Evolutionary conservation across 1,284 basidiomycete species (phyloP), one percentile per base, ranked within the genome.

Genomic region (Amylostereum chailletii): DNA sequence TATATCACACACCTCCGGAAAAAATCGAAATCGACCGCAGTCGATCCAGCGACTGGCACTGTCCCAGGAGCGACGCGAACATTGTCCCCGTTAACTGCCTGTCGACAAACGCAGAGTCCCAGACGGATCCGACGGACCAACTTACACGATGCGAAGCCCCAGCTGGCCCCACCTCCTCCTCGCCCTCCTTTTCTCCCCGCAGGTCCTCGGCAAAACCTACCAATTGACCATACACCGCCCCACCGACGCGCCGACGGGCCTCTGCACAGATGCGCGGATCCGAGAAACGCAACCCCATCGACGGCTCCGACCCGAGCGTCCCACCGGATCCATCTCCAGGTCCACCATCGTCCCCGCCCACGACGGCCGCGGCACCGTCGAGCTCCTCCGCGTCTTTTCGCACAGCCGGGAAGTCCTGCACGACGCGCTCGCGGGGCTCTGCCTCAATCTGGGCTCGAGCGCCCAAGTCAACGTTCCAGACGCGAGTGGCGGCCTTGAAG

Each of bases 201-300:
- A 19, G 19, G 19, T 19, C 19, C 19, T 19, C 19, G 19, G 19
- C 19, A 19, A 43, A 31, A 31, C 48, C 4, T 47, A 47, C 41
- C 46, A 53, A 42, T 38, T 53, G 6, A 46, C 30, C 19, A 29
- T 53, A 7, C 52, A 53, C 29, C 49, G 49, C 9, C 9, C 39
- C 31, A 29, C 34, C 3, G 26, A 19, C 37, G 32, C 45, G 4
- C 9, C 31, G 2, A n/a, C 9, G 3, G 19, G 19, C 19, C 19
- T 19, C 19, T 53, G 52, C 42, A 31, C 37, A 8, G 31, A 47
- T 36, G 41, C 50, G 8, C 42, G 30, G 2, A 29, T 37, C 11
- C 46, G 50, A 8, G 42, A 48, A 29, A 51, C 46, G 5, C 46
- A 47, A 5, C 49, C 26, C 6, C 37, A 53, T 11, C 34, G 49